Conservation (phyloP, 441 rosid species). For the Pelargonium fulgidum region DNA sequence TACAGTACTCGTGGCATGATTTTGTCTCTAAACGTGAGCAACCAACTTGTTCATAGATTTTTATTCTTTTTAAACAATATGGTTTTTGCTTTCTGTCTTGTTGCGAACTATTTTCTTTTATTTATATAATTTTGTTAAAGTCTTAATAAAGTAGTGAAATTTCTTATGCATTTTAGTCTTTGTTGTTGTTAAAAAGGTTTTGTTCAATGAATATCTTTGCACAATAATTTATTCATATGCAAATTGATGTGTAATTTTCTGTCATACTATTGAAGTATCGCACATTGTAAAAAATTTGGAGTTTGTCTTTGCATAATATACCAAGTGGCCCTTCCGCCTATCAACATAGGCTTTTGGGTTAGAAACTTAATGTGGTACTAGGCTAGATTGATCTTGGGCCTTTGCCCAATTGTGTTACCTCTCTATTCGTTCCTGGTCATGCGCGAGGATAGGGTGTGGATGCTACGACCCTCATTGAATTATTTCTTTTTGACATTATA, state of each 20-base stretch:
- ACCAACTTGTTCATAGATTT: neutral
- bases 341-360: too few species aligned
- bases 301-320: too few species aligned
- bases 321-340: too few species aligned
- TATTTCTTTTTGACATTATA: too few species aligned
- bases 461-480: too few species aligned
- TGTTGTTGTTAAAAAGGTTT: neutral
- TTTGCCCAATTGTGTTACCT: too few species aligned
- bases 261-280: neutral
- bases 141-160: neutral
- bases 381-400: too few species aligned
- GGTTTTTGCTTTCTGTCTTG: too few species aligned
- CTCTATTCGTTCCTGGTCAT: too few species aligned
- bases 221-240: neutral
- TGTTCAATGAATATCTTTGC: neutral
- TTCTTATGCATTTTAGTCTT: neutral
- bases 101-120: neutral
- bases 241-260: neutral
- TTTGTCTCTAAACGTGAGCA: slow-evolving; percentile 74
- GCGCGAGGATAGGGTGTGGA: too few species aligned
- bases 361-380: too few species aligned
- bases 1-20: slow-evolving; percentile 96
- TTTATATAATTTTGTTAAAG: neutral
- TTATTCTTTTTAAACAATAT: neutral
- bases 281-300: too few species aligned